These are phyloP conservation scores for Mycena chlorophos DNA, from an alignment of 768 basidiomycete species.

Conservation along the genomic window DNA sequence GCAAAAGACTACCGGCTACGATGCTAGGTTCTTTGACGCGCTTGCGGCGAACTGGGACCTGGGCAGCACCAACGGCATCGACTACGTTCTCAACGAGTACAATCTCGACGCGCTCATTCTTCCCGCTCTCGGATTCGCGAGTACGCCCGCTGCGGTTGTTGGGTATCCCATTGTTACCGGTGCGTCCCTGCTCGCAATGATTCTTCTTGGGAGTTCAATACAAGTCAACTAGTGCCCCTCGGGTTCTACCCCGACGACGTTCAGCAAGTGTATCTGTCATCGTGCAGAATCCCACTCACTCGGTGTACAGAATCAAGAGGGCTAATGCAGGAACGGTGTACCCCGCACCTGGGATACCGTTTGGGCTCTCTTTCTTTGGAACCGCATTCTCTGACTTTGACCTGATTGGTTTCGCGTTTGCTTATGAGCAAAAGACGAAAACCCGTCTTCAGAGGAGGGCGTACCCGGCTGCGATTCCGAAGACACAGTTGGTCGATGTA, in stretches of 20 bases:
- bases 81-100: constrained; percentile 46
- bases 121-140: constrained; percentile 43
- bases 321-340: constrained; percentile 47
- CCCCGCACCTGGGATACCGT: constrained; percentile 57
- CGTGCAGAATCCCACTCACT: background rate
- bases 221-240: constrained; percentile 48
- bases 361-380: constrained; percentile 63
- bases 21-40: constrained; percentile 45
- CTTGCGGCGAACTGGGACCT: constrained; percentile 47
- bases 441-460: constrained; percentile 50
- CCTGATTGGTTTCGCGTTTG: constrained; percentile 59
- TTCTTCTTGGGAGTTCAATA: background rate
- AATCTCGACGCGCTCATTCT: constrained; percentile 54
- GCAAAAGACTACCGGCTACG: constrained; percentile 42
- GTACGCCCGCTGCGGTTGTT: constrained; percentile 51
- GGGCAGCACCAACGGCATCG: constrained; percentile 54
- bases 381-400: constrained; percentile 61
- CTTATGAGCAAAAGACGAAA: constrained; percentile 65
- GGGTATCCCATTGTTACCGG: constrained; percentile 70
- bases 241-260: constrained; percentile 57
- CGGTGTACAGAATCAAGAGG: constrained; percentile 22
- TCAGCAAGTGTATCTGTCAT: constrained; percentile 17
- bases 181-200: constrained; percentile 24
- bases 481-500: constrained; percentile 46
- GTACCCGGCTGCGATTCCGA: constrained; percentile 54